phyloP scores from a whole-genome alignment of 164 flowering plant species.

The Taxillus chinensis region DNA sequence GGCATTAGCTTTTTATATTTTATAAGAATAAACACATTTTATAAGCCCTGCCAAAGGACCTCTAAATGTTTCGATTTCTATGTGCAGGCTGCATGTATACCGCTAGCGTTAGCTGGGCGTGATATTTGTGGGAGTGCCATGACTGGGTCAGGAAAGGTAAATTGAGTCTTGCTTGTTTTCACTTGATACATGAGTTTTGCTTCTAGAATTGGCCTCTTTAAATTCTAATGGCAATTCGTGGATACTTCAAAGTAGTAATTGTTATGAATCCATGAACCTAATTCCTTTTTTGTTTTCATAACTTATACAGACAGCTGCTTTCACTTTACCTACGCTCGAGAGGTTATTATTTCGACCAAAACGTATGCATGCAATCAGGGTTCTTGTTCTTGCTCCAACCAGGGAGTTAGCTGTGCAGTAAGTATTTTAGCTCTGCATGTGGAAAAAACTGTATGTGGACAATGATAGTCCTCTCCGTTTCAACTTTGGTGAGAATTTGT shows the following conservation, averaged over 20 bases:
- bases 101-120: constrained; percentile 72
- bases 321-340: constrained; percentile 79
- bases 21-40: too few relatives aligned
- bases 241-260: too few relatives aligned
- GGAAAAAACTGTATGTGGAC: too few relatives aligned
- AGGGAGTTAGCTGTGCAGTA: constrained; percentile 97
- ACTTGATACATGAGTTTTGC: not conserved
- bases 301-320: constrained; percentile 77
- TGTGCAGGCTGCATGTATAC: constrained; percentile 85
- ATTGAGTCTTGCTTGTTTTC: not conserved
- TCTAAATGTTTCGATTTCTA: not conserved
- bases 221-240: not conserved
- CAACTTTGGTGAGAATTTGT: too few relatives aligned
- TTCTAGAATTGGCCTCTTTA: not conserved
- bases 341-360: constrained; percentile 80
- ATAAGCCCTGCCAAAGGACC: too few relatives aligned
- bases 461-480: too few relatives aligned
- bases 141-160: constrained; percentile 97
- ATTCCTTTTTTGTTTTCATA: not conserved
- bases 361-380: constrained; percentile 69
- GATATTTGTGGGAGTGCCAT: constrained; percentile 98
- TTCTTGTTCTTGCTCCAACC: constrained; percentile 90
- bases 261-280: not conserved
- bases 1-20: too few relatives aligned
- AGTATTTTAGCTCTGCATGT: constrained; percentile 14